phyloP scores from a whole-genome alignment of 305 asterid genomes.

The Coffea humblotiana region DNA sequence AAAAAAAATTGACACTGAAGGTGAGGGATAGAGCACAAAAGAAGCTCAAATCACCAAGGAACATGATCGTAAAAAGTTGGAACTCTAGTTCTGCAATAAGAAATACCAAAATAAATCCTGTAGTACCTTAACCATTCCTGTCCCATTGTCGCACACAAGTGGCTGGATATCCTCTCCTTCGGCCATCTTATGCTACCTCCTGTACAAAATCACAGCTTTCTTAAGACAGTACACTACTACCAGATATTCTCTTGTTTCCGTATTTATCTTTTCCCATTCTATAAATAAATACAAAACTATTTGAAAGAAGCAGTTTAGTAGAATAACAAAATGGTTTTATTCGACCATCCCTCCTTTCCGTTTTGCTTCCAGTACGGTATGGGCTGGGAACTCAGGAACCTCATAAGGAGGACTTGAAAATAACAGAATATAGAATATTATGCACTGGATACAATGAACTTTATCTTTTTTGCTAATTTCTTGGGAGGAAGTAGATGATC shows the following conservation, averaged over 20 bases:
- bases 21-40: not conserved
- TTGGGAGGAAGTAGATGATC: not conserved
- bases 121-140: conserved; percentile 54
- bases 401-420: not conserved
- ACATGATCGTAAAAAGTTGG: not conserved
- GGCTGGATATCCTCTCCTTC: conserved; percentile 50
- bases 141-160: conserved; percentile 55
- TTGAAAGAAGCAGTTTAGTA: not conserved
- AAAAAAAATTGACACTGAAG: not conserved
- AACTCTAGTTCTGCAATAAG: not conserved
- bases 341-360: not conserved
- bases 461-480: too few relatives aligned
- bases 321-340: not conserved
- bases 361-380: not conserved
- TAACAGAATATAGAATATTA: not conserved
- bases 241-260: not conserved
- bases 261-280: not conserved
- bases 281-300: not conserved
- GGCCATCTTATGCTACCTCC: conserved; percentile 41
- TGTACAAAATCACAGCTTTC: conserved; percentile 12
- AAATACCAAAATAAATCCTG: not conserved
- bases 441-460: not conserved
- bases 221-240: not conserved
- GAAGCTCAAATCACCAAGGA: conserved; percentile 2
- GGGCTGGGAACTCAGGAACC: not conserved